phyloP scores from a whole-genome alignment of 1,284 basidiomycete genomes.

The Gymnopus androsaceus region DNA sequence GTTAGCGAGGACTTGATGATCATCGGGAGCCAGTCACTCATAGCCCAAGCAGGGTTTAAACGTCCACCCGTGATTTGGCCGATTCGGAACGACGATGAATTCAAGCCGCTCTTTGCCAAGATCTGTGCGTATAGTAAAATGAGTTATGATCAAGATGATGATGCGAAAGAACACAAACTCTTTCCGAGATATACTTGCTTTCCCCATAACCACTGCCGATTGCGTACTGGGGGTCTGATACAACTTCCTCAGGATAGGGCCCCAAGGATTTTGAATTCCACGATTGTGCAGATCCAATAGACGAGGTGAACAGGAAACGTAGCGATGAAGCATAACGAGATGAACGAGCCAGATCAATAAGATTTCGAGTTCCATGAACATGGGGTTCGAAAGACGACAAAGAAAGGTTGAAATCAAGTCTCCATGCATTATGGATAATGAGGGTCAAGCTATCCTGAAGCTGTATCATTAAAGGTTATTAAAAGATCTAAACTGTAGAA shows the following conservation, averaged over 20 bases:
- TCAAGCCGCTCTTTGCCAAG: conserved; percentile 6
- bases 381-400: conserved; percentile 37
- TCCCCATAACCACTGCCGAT: conserved; percentile 13
- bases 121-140: background rate
- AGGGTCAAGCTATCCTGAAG: background rate
- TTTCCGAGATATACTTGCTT: conserved; percentile 10
- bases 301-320: conserved; percentile 34
- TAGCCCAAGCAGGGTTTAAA: conserved; percentile 5
- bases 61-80: conserved; percentile 9
- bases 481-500: background rate
- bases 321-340: conserved; percentile 9
- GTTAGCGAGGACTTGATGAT: conserved; percentile 4
- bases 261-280: background rate
- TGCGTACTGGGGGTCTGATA: conserved; percentile 11
- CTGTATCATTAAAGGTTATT: background rate
- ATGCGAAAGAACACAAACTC: background rate
- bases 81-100: conserved; percentile 3
- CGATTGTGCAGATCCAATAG: conserved; percentile 15
- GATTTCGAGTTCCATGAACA: conserved; percentile 34
- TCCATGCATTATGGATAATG: conserved; percentile 35
- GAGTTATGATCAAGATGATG: background rate
- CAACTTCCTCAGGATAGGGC: conserved; percentile 12
- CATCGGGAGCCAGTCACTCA: conserved; percentile 9
- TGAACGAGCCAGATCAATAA: conserved; percentile 36
- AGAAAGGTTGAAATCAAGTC: conserved; percentile 40